Conservation (phyloP, 2,329 filamentous ascomycete species). For the Thermothelomyces thermophilus region DNA sequence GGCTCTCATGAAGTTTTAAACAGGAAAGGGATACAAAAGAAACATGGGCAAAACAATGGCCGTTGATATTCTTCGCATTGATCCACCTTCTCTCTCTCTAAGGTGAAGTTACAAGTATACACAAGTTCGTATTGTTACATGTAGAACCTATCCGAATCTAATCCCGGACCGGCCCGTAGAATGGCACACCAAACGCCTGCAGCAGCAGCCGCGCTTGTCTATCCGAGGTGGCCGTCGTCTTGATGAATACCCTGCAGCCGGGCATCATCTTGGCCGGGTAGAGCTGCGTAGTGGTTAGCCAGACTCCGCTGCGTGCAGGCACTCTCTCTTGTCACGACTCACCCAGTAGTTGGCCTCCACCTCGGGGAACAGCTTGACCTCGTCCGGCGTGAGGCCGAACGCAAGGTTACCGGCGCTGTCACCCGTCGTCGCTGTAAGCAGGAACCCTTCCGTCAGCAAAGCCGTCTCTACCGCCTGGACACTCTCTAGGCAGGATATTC, state of each 20-base stretch:
- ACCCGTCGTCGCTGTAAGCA: constrained; percentile 52
- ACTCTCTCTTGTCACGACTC: constrained; percentile 35
- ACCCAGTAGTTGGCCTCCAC: constrained; percentile 93
- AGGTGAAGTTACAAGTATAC: constrained; percentile 20
- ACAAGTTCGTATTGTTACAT: constrained; percentile 19
- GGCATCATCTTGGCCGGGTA: constrained; percentile 68
- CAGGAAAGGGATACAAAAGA: constrained; percentile 6
- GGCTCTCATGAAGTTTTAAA: not conserved
- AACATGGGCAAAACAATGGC: not conserved
- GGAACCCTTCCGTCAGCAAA: not conserved
- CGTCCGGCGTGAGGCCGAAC: constrained; percentile 70
- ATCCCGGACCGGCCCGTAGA: constrained; percentile 51
- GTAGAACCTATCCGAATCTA: constrained; percentile 19
- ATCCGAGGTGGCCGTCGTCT: constrained; percentile 80
- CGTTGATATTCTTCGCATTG: not conserved
- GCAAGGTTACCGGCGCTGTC: constrained; percentile 83
- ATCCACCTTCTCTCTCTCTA: not conserved
- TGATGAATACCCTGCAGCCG: constrained; percentile 73
- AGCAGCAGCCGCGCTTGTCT: constrained; percentile 75
- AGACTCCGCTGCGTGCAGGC: not conserved
- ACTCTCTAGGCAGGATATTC: too few species aligned
- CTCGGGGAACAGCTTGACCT: constrained; percentile 83
- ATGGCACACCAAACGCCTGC: constrained; percentile 67
- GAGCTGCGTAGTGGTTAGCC: constrained; percentile 37
- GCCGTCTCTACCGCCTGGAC: too few species aligned